Conservation (phyloP, 202 grass and related monocot genomes). For the Miscanthus sacchariflorus region DNA sequence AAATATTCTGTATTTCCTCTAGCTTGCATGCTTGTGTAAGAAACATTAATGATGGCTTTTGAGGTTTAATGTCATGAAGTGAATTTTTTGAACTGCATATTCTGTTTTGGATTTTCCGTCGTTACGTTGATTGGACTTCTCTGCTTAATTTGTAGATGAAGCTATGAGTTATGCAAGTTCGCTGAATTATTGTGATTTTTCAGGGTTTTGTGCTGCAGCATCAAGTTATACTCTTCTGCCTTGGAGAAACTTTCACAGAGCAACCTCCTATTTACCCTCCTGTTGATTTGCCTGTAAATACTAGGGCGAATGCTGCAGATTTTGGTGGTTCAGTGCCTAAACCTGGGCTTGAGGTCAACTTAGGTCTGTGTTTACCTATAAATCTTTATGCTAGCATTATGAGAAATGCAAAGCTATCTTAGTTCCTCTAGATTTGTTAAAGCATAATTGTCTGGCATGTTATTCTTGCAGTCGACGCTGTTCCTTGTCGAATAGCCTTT, state of each 20-base stretch:
- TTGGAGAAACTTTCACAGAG: conserved; percentile 80
- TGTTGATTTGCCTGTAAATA: conserved; percentile 57
- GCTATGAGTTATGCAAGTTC: conserved; percentile 1
- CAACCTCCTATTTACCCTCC: conserved; percentile 64
- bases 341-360: conserved; percentile 81
- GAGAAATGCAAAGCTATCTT: neutral
- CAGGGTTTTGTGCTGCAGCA: conserved; percentile 96
- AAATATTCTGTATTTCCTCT: neutral
- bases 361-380: conserved; percentile 63
- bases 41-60: neutral
- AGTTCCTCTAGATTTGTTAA: conserved; percentile 28
- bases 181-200: conserved; percentile 22
- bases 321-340: conserved; percentile 72
- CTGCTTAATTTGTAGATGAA: conserved; percentile 31
- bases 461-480: conserved; percentile 63
- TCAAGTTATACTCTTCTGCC: conserved; percentile 90
- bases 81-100: conserved; percentile 1
- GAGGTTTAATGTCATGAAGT: neutral
- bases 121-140: conserved; percentile 16
- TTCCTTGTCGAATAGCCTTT: conserved; percentile 99
- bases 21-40: neutral
- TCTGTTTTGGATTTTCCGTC: neutral
- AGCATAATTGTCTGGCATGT: conserved; percentile 25
- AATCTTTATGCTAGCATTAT: conserved; percentile 31
- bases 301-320: conserved; percentile 57